These are phyloP conservation scores for Aaosphaeria arxii DNA, from an alignment of 2,329 filamentous ascomycete species.

Conservation along the genomic window DNA sequence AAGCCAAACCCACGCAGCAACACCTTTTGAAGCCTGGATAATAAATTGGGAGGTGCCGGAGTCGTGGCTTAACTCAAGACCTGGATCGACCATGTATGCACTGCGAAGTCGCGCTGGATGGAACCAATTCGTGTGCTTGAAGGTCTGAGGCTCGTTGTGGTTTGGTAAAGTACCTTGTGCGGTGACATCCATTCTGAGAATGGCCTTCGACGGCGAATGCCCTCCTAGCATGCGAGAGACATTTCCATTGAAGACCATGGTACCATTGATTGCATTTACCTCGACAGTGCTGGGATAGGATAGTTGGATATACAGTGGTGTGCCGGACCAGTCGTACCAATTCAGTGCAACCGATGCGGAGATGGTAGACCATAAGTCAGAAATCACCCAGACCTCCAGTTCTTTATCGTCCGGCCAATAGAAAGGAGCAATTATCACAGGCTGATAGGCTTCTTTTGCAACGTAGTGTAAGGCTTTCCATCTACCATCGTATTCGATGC, in stretches of 20 bases:
- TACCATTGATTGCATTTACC: conserved; percentile 54
- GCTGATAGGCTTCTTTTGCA: conserved; percentile 56
- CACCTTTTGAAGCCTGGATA: conserved; percentile 46
- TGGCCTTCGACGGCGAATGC: conserved; percentile 32
- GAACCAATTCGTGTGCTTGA: conserved; percentile 52
- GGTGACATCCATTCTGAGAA: conserved; percentile 46
- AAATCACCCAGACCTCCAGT: conserved; percentile 55
- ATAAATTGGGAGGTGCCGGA: conserved; percentile 38
- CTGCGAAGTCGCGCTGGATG: conserved; percentile 46
- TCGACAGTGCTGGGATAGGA: conserved; percentile 36
- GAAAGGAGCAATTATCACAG: conserved; percentile 58
- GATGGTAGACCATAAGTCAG: conserved; percentile 54
- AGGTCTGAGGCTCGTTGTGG: conserved; percentile 36
- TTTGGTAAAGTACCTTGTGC: conserved; percentile 50
- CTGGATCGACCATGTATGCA: conserved; percentile 49
- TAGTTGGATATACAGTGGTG: conserved; percentile 39
- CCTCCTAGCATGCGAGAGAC: conserved; percentile 32
- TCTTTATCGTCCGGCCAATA: conserved; percentile 52
- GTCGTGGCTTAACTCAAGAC: conserved; percentile 39
- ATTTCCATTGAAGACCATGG: conserved; percentile 43
- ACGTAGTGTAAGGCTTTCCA: conserved; percentile 63
- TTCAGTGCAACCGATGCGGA: conserved; percentile 46
- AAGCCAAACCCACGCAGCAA: conserved; percentile 56
- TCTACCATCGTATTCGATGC: conserved; percentile 60
- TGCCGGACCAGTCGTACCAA: conserved; percentile 54